These are phyloP conservation scores for Colletotrichum sp. DNA, from an alignment of 2,329 filamentous ascomycete species.

Conservation along the genomic window DNA sequence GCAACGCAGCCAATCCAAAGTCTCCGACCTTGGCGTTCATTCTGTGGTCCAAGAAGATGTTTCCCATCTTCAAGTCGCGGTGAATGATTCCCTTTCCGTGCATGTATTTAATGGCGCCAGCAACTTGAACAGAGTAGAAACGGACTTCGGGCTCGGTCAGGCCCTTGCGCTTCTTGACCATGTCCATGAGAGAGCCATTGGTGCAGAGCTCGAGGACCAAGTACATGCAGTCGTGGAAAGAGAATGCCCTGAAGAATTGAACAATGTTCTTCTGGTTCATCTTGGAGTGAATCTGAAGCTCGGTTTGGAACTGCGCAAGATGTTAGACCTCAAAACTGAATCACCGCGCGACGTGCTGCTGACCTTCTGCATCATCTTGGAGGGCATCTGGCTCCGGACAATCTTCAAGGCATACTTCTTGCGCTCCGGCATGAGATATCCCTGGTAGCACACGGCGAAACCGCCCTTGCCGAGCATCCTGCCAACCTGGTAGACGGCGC, in stretches of 20 bases:
- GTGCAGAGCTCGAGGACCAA: constrained; percentile 93
- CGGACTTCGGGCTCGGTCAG: constrained; percentile 93
- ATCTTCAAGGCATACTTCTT: constrained; percentile 81
- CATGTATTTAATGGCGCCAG: constrained; percentile 97
- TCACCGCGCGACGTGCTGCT: not conserved
- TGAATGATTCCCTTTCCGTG: constrained; percentile 96
- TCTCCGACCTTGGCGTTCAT: constrained; percentile 99
- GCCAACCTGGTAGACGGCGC: constrained; percentile 76
- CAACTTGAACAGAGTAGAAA: constrained; percentile 92
- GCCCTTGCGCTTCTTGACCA: constrained; percentile 90
- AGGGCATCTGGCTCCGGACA: constrained; percentile 81
- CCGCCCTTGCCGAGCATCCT: constrained; percentile 80
- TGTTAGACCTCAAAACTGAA: not conserved
- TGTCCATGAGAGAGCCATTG: constrained; percentile 96
- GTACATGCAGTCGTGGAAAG: constrained; percentile 87
- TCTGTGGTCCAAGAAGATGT: constrained; percentile 89
- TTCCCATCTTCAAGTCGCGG: constrained; percentile 96
- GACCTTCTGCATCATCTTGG: constrained; percentile 86
- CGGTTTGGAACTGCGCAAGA: constrained; percentile 67
- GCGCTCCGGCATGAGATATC: constrained; percentile 68
- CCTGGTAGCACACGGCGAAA: constrained; percentile 82
- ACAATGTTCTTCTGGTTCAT: constrained; percentile 97
- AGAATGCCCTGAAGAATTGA: constrained; percentile 92
- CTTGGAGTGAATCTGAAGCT: constrained; percentile 98
- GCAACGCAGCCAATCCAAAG: constrained; percentile 90